A percentile compares a stretch with the other conserved stretches of the same genome.
phyloP scores from a whole-genome alignment of 2,329 filamentous ascomycete genomes.

The Simplicillium aogashimaense region DNA sequence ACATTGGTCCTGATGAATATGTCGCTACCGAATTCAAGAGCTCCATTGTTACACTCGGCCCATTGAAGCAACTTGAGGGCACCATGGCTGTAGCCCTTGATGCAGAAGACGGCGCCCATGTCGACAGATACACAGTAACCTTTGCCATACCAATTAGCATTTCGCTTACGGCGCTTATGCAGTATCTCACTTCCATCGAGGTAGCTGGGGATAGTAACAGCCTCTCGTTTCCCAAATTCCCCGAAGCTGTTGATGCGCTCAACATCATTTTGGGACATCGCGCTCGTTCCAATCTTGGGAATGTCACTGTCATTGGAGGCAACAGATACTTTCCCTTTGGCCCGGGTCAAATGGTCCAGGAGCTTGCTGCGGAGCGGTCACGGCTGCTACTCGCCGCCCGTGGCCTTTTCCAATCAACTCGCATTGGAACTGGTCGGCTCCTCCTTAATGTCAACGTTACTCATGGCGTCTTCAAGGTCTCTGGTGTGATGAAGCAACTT shows the following conservation, averaged over 20 bases:
- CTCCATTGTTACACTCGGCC: too few relatives aligned
- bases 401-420: conserved; percentile 46
- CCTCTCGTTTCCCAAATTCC: conserved; percentile 34
- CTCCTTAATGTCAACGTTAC: conserved; percentile 47
- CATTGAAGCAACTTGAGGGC: too few relatives aligned
- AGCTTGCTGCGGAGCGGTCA: too few relatives aligned
- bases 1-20: conserved; percentile 21
- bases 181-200: conserved; percentile 32
- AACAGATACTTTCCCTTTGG: conserved; percentile 38
- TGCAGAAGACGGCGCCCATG: too few relatives aligned
- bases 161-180: conserved; percentile 27
- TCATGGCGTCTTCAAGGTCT: conserved; percentile 39
- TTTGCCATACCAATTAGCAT: conserved; percentile 29
- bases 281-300: conserved; percentile 23
- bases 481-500: conserved; percentile 23
- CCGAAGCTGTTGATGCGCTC: conserved; percentile 38
- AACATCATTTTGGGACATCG: conserved; percentile 39
- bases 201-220: conserved; percentile 22
- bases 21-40: conserved; percentile 40
- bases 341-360: conserved; percentile 9
- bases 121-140: conserved; percentile 23
- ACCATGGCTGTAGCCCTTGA: too few relatives aligned
- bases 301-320: conserved; percentile 30
- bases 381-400: conserved; percentile 31
- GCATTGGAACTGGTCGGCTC: conserved; percentile 41